These are phyloP conservation scores for Phaeomoniella chlamydospora DNA, from an alignment of 2,329 filamentous ascomycete genomes.

Conservation along the genomic window DNA sequence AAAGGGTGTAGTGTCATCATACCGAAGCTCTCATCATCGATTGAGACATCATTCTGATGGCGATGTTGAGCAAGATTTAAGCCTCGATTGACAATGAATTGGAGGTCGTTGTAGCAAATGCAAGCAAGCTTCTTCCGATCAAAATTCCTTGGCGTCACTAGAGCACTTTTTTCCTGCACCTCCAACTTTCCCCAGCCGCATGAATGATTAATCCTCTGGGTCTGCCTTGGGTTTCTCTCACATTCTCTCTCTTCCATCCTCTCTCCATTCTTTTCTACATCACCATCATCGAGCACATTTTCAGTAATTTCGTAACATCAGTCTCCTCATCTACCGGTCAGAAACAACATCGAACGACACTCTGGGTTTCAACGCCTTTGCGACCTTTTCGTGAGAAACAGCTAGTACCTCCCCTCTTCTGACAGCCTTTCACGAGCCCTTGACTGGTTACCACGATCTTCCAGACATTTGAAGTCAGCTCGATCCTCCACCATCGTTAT, in stretches of 20 bases:
- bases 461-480: not conserved
- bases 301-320: not conserved
- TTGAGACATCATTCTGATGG: conserved; percentile 42
- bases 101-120: conserved; percentile 2
- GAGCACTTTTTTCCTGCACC: too few relatives aligned
- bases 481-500: not conserved
- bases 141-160: too few relatives aligned
- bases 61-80: conserved; percentile 2
- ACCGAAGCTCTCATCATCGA: conserved; percentile 49
- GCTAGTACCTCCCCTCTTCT: conserved; percentile 11
- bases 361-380: not conserved
- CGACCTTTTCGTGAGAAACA: conserved; percentile 1
- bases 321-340: not conserved
- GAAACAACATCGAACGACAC: not conserved
- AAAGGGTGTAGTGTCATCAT: conserved; percentile 13
- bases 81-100: conserved; percentile 4
- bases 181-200: too few relatives aligned
- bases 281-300: not conserved
- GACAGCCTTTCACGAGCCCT: conserved; percentile 18
- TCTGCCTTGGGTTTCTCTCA: too few relatives aligned
- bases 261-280: not conserved
- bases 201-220: too few relatives aligned
- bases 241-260: not conserved
- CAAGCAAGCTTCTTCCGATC: conserved; percentile 5
- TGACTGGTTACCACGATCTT: conserved; percentile 19